Conservation (phyloP, 352 stramenopile genomes). For the Peronospora farinosa region DNA sequence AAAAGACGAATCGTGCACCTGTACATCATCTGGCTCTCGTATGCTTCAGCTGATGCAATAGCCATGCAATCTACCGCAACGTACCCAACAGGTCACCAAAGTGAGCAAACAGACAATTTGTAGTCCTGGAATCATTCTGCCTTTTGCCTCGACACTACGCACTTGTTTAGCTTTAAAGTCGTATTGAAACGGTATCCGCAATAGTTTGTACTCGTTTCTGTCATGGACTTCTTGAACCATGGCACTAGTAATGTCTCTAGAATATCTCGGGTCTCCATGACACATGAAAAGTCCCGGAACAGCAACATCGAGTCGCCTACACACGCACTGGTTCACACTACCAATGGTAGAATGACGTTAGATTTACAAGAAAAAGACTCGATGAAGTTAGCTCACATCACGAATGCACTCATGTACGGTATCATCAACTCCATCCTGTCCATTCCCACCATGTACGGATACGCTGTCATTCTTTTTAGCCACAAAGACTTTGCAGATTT, state of each 20-base stretch:
- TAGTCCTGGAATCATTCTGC: no score
- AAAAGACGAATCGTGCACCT: no score
- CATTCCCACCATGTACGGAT: slow-evolving; percentile 92
- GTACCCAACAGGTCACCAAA: no score
- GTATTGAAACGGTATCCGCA: not conserved
- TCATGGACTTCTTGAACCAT: slow-evolving; percentile 6
- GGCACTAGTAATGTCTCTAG: slow-evolving; percentile 9
- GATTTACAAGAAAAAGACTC: not conserved
- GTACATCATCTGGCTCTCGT: no score
- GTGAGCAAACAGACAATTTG: no score
- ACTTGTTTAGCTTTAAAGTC: no score
- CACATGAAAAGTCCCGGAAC: slow-evolving; percentile 11
- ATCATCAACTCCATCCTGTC: slow-evolving; percentile 91
- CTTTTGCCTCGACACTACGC: no score
- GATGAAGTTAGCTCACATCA: slow-evolving; percentile 31
- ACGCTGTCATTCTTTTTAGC: slow-evolving; percentile 93
- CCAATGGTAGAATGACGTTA: slow-evolving; percentile 9
- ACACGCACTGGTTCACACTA: slow-evolving; percentile 21
- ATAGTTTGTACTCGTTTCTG: not conserved
- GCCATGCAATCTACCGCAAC: no score
- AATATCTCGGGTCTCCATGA: slow-evolving; percentile 12
- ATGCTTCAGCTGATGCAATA: no score
- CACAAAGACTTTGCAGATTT: slow-evolving; percentile 82
- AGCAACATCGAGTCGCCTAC: slow-evolving; percentile 18
- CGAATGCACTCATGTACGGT: slow-evolving; percentile 75